phyloP scores from a whole-genome alignment of 192 early-diverging fungal species.

The Chytriomyces hyalinus region DNA sequence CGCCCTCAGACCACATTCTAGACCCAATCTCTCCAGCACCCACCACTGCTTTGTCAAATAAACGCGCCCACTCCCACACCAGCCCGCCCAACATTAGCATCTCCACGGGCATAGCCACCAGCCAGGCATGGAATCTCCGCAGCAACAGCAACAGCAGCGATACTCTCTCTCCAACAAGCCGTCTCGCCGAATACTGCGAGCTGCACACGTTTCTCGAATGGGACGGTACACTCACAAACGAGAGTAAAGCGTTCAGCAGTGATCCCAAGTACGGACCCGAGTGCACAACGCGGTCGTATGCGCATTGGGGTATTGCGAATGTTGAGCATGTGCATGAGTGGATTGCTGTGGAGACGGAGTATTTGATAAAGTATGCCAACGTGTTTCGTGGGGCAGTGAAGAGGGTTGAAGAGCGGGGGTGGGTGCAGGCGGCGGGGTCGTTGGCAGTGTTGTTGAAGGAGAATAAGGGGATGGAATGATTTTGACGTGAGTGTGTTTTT shows the following conservation, averaged over 20 bases:
- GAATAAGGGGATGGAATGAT: not conserved
- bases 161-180: not conserved
- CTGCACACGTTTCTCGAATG: not conserved
- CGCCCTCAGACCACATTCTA: not conserved
- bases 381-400: not conserved
- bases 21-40: not conserved
- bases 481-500: no score
- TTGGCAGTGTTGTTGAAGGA: not conserved
- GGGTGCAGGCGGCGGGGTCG: not conserved
- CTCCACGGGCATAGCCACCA: not conserved
- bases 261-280: not conserved
- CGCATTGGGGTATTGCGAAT: not conserved
- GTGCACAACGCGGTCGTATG: not conserved
- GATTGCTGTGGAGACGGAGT: not conserved
- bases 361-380: not conserved
- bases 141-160: not conserved
- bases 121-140: not conserved
- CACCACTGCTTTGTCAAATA: not conserved
- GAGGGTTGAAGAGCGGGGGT: not conserved
- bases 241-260: not conserved
- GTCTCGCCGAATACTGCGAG: not conserved
- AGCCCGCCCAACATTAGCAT: not conserved
- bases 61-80: not conserved
- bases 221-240: not conserved
- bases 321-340: slow-evolving; percentile 1